Percentiles rank a stretch among this genome's conserved stretches.
Conservation (phyloP, 2,329 filamentous ascomycete genomes). For the Ploettnerulaceae sp. region DNA sequence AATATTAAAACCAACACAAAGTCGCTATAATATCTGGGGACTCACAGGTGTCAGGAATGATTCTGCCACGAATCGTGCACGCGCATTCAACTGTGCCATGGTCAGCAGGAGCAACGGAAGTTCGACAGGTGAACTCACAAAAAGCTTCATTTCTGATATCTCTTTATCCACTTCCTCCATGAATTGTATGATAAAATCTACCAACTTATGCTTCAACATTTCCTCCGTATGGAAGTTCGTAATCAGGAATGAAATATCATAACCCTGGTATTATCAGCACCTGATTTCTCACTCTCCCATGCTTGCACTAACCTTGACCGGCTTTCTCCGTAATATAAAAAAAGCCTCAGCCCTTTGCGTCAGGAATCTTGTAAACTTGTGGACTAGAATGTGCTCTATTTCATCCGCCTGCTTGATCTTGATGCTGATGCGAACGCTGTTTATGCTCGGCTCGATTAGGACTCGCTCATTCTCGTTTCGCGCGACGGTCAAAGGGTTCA, state of each 20-base stretch:
- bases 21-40: no score
- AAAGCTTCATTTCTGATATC: slow-evolving; percentile 99
- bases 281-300: slow-evolving; percentile 4
- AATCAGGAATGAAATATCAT: slow-evolving; percentile 97
- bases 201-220: slow-evolving; percentile 98
- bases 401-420: slow-evolving; percentile 99
- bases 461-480: slow-evolving; percentile 97
- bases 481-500: slow-evolving; percentile 85
- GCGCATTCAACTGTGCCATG: slow-evolving; percentile 74
- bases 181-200: slow-evolving; percentile 98
- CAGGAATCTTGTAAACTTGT: slow-evolving; percentile 97
- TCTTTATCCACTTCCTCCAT: slow-evolving; percentile 99
- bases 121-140: slow-evolving; percentile 56
- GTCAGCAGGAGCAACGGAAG: slow-evolving; percentile 11
- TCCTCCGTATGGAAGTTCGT: slow-evolving; percentile 98
- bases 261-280: slow-evolving; percentile 56
- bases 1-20: slow-evolving; percentile 8
- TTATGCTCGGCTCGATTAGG: slow-evolving; percentile 92
- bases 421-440: slow-evolving; percentile 95
- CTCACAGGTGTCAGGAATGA: slow-evolving; percentile 92
- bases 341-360: slow-evolving; percentile 95
- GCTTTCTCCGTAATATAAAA: slow-evolving; percentile 92
- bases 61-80: slow-evolving; percentile 95
- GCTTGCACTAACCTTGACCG: slow-evolving; percentile 67
- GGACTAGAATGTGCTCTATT: slow-evolving; percentile 95